Evolutionary conservation across 2,329 filamentous ascomycete species (phyloP), one percentile per base, ranked within the genome.

Genomic region (Bipolaris zeicola): DNA sequence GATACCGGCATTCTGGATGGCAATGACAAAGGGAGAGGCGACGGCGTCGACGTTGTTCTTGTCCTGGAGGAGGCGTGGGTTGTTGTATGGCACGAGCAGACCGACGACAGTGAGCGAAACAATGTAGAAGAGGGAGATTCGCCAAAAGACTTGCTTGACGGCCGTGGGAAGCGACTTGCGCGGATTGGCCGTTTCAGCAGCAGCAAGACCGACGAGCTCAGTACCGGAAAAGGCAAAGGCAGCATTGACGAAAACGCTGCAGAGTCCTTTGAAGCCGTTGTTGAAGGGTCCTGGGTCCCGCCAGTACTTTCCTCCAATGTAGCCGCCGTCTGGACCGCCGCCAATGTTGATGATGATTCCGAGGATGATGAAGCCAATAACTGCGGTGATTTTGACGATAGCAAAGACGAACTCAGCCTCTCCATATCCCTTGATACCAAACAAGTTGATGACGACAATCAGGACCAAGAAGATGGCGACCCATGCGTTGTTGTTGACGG

Each of bases 91-190:
- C 0, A 97, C 91, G 2, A 96, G 81, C 0, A 96, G 82, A 24
- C 94, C 92, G 55, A 97, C 87, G 3, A 97, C 80, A 4, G 87
- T 86, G 10, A 97, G 83, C 0, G 90, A 90, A 33, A 96, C 87
- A 47, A 97, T 83, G 78, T 96, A 97, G 80, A 97, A 97, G 20
- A 77, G 82, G 6, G 65, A 71, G 82, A 69, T 69, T 69, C 93
- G 89, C 92, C 93, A 97, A 77, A 97, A 96, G 39, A 97, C 92
- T 76, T 96, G 93, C 78, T 96, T 96, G 70, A 96, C 87, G 22
- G 94, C 94, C 0, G 89, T 94, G 0, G 94, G 94, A 0, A 98
- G 82, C 1, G 90, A 92, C 75, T 96, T 92, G 59, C 89, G 84
- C 4, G 90, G 90, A 69, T 92, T 92, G 22, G 85, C 87, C 0